A percentile compares a stretch with the other conserved stretches of the same genome.
Conservation (phyloP, 2,329 filamentous ascomycete genomes). For the Phoma sp. region DNA sequence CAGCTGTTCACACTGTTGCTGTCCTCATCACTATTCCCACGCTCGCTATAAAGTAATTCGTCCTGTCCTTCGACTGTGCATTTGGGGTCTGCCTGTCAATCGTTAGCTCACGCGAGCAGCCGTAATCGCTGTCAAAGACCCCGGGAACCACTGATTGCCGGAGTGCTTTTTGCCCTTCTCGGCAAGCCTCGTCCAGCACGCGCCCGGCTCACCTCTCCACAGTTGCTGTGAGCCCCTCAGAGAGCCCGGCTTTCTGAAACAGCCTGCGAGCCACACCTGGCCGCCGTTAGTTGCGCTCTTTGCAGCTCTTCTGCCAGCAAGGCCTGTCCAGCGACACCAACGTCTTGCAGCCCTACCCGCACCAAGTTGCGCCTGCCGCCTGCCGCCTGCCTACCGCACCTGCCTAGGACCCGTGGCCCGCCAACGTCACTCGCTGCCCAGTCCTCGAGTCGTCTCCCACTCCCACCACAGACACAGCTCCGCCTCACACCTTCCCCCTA, state of each 20-base stretch:
- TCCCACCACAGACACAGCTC: neutral
- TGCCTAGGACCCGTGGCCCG: slow-evolving; percentile 32
- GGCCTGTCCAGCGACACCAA: slow-evolving; percentile 2
- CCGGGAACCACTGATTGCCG: slow-evolving; percentile 18
- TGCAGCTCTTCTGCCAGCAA: slow-evolving; percentile 1
- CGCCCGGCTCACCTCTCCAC: slow-evolving; percentile 30
- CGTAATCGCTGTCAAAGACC: slow-evolving; percentile 14
- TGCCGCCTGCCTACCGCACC: slow-evolving; percentile 31
- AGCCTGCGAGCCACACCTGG: slow-evolving; percentile 23
- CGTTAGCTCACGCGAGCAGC: slow-evolving; percentile 14
- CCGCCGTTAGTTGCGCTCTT: slow-evolving; percentile 5
- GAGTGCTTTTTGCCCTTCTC: slow-evolving; percentile 28
- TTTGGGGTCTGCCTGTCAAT: slow-evolving; percentile 9
- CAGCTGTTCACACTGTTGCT: slow-evolving; percentile 7
- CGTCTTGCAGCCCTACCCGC: slow-evolving; percentile 15
- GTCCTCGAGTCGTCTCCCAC: slow-evolving; percentile 16
- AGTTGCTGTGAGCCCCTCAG: slow-evolving; percentile 33
- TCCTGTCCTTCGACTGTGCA: neutral
- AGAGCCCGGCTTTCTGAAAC: slow-evolving; percentile 33
- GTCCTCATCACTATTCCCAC: slow-evolving; percentile 3
- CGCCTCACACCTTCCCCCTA: neutral
- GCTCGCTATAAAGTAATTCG: slow-evolving; percentile 4
- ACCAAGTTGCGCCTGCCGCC: slow-evolving; percentile 16
- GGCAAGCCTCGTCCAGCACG: slow-evolving; percentile 41
- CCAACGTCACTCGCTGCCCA: slow-evolving; percentile 37